Conservation (phyloP, 2,329 filamentous ascomycete species). For the Sporothrix dimorphospora region DNA sequence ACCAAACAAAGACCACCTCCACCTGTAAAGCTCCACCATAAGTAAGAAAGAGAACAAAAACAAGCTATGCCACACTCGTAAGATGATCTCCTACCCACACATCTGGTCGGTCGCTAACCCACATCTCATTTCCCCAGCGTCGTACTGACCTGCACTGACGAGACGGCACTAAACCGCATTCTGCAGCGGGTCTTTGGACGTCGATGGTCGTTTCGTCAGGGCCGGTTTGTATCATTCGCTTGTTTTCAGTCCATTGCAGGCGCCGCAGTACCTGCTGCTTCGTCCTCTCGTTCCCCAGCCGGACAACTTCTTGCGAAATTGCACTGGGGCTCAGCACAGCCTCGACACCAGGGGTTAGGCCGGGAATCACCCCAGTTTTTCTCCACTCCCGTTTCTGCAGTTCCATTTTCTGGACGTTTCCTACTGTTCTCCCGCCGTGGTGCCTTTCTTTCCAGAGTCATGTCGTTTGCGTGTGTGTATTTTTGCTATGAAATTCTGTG, state of each 20-base stretch:
- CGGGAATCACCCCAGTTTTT: constrained; percentile 7
- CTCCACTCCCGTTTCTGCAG: neutral
- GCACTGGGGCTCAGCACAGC: constrained; percentile 23
- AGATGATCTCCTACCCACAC: neutral
- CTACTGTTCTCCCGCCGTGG: neutral
- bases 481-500: neutral
- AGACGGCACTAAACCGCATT: constrained; percentile 17
- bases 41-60: constrained; percentile 7
- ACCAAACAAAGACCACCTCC: neutral
- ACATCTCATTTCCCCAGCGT: constrained; percentile 27
- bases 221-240: neutral
- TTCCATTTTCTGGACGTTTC: constrained; percentile 3
- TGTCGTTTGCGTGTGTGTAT: neutral
- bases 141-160: neutral
- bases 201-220: neutral
- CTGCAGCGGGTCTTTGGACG: neutral
- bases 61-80: neutral
- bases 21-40: neutral
- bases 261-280: neutral
- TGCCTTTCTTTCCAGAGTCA: neutral
- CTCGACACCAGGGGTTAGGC: neutral
- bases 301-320: constrained; percentile 14
- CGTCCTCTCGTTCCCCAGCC: no score
- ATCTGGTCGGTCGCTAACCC: constrained; percentile 7
- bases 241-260: neutral